Percentiles rank a stretch among this genome's conserved stretches.
Conservation (phyloP, 768 basidiomycete species). For the Podaxis sp. region DNA sequence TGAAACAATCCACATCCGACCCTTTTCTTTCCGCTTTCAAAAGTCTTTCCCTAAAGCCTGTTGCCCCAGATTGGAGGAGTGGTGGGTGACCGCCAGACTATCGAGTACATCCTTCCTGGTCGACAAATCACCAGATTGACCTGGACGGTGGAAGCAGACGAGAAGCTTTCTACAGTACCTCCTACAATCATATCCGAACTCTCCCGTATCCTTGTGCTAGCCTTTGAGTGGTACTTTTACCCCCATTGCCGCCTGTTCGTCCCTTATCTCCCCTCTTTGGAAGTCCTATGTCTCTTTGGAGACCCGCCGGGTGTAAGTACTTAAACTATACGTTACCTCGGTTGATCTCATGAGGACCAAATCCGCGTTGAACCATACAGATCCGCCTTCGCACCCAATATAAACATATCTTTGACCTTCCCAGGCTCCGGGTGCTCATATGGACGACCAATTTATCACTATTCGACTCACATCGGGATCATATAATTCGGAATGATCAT, state of each 20-base stretch:
- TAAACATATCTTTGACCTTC: background rate
- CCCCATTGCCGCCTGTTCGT: background rate
- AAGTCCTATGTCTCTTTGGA: slow-evolving; percentile 5
- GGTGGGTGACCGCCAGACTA: background rate
- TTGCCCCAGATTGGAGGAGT: background rate
- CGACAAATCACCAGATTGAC: background rate
- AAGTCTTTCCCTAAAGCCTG: no score
- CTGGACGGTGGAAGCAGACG: background rate
- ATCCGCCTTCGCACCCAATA: background rate
- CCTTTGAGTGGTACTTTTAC: background rate
- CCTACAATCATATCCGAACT: background rate
- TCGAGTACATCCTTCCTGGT: slow-evolving; percentile 7
- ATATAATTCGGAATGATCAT: background rate
- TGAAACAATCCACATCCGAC: no score
- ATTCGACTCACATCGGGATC: background rate
- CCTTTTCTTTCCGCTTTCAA: no score
- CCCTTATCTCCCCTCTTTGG: background rate
- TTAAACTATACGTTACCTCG: background rate
- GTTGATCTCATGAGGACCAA: no score
- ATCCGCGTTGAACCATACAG: background rate
- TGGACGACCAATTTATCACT: background rate
- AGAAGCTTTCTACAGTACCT: background rate
- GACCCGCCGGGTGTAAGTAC: background rate
- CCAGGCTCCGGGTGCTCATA: background rate
- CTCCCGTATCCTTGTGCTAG: background rate